These are phyloP conservation scores for Cinnamomum chago DNA, from an alignment of 164 flowering plant genomes.

Conservation along the genomic window DNA sequence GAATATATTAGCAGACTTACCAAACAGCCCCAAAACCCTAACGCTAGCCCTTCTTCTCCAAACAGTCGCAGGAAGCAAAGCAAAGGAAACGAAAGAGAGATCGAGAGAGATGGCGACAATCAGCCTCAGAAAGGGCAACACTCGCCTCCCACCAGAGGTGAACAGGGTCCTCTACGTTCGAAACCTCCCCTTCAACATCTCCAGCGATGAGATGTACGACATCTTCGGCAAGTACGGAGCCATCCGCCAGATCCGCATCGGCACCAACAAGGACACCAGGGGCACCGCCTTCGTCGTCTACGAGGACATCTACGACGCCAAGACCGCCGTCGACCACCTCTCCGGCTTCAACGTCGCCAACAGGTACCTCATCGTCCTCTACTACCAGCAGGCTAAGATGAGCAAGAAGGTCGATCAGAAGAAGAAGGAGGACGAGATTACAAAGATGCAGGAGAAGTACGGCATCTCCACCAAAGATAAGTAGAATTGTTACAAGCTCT, in stretches of 20 bases:
- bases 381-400: slow-evolving; percentile 98
- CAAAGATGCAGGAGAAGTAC: slow-evolving; percentile 90
- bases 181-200: slow-evolving; percentile 90
- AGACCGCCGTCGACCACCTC: slow-evolving; percentile 93
- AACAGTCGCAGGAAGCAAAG: too few species aligned
- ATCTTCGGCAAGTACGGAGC: slow-evolving; percentile 98
- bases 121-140: slow-evolving; percentile 78
- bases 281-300: slow-evolving; percentile 96
- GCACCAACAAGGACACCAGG: slow-evolving; percentile 83
- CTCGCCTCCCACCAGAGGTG: slow-evolving; percentile 91
- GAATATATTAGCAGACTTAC: too few species aligned
- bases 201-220: slow-evolving; percentile 99
- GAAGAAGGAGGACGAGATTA: slow-evolving; percentile 92
- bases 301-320: slow-evolving; percentile 97
- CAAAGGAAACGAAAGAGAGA: too few species aligned
- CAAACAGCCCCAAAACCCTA: not conserved
- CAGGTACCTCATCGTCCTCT: slow-evolving; percentile 81
- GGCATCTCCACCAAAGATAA: slow-evolving; percentile 85
- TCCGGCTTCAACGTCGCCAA: slow-evolving; percentile 98
- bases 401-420: slow-evolving; percentile 87
- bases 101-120: slow-evolving; percentile 52
- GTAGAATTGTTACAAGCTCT: slow-evolving; percentile 14
- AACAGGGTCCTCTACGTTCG: slow-evolving; percentile 86
- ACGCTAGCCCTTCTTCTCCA: not conserved
- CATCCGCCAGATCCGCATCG: slow-evolving; percentile 84